phyloP scores from a whole-genome alignment of 83 land plant genomes.

The Thuja plicata region DNA sequence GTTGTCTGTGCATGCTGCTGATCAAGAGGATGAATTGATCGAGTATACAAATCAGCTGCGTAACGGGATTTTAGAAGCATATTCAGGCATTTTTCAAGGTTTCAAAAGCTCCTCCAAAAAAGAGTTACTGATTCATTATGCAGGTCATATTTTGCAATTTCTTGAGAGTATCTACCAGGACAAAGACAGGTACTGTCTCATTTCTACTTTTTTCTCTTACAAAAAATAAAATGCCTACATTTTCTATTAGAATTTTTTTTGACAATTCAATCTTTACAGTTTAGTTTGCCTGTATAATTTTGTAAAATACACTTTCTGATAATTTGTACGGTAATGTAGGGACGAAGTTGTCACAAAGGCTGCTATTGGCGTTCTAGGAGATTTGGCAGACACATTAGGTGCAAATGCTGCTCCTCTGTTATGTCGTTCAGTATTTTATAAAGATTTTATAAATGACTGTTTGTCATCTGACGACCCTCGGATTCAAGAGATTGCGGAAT shows the following conservation, averaged over 20 bases:
- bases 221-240: no score
- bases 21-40: conserved; percentile 65
- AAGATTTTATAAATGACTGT: conserved; percentile 85
- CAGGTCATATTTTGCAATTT: conserved; percentile 63
- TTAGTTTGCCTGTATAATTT: background rate
- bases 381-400: conserved; percentile 87
- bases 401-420: conserved; percentile 70
- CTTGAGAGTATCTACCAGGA: conserved; percentile 63
- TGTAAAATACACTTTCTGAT: background rate
- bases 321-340: conserved; percentile 34
- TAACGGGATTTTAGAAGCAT: conserved; percentile 82
- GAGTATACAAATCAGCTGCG: conserved; percentile 73
- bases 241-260: background rate
- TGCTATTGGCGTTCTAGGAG: conserved; percentile 90
- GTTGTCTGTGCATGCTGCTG: conserved; percentile 41
- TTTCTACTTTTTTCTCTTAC: background rate
- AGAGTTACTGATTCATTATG: conserved; percentile 61
- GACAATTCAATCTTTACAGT: background rate
- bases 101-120: conserved; percentile 68
- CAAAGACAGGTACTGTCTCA: conserved; percentile 60
- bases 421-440: conserved; percentile 69
- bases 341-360: conserved; percentile 84
- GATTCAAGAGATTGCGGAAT: conserved; percentile 88
- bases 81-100: conserved; percentile 80
- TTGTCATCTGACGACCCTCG: conserved; percentile 73